Evolutionary conservation across 768 basidiomycete species (phyloP).

Genomic region (Suillus weaverae): DNA sequence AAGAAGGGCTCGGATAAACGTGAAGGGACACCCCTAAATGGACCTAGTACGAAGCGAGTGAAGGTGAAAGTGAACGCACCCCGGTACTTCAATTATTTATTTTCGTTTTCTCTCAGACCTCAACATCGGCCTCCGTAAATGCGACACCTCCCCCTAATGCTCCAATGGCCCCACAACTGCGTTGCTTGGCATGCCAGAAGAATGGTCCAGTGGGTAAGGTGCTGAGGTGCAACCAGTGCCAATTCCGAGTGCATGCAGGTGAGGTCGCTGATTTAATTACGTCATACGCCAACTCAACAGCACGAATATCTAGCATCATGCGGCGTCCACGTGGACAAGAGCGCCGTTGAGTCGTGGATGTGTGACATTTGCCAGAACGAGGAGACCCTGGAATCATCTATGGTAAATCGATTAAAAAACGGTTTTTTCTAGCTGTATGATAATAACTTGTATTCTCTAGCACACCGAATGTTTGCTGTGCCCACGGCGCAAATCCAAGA

Average conservation of each 20-base stretch:
- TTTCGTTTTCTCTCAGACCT: constrained; percentile 16
- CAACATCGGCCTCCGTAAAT: constrained; percentile 39
- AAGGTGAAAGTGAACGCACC: constrained; percentile 41
- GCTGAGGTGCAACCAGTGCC: constrained; percentile 78
- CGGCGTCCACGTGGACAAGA: constrained; percentile 67
- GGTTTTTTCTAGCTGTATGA: neutral
- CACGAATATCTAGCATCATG: constrained; percentile 49
- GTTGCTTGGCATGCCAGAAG: constrained; percentile 75
- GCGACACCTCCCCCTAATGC: constrained; percentile 63
- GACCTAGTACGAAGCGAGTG: constrained; percentile 58
- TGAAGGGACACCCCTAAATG: constrained; percentile 59
- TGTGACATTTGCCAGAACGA: constrained; percentile 90
- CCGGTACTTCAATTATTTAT: neutral
- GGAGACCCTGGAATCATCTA: constrained; percentile 75
- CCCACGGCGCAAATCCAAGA: constrained; percentile 48
- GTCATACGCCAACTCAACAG: constrained; percentile 8
- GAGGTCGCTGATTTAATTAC: constrained; percentile 4
- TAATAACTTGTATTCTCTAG: constrained; percentile 38
- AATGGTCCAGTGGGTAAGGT: constrained; percentile 76
- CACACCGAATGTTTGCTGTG: constrained; percentile 85
- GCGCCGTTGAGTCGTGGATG: constrained; percentile 69
- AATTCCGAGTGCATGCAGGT: constrained; percentile 81
- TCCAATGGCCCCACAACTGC: constrained; percentile 56
- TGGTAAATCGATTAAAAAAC: constrained; percentile 43
- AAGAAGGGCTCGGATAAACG: constrained; percentile 51